Percentiles rank a stretch among this genome's conserved stretches.
Conservation (phyloP, 2,329 filamentous ascomycete genomes). For the Macroventuria anomochaeta region DNA sequence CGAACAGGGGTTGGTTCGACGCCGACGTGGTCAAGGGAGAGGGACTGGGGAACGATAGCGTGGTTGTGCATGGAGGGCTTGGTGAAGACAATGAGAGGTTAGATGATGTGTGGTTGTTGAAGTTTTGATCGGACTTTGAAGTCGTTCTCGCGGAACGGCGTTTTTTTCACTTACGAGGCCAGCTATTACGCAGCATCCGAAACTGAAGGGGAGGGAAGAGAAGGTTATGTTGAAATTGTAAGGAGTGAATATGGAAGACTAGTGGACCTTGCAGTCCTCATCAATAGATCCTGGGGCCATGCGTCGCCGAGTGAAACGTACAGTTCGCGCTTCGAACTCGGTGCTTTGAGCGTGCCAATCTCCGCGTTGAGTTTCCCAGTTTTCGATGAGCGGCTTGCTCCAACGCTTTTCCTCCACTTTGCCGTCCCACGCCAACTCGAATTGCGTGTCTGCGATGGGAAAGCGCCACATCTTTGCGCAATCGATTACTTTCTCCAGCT, state of each 20-base stretch:
- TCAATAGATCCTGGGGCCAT: neutral
- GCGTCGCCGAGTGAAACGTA: neutral
- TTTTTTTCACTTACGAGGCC: constrained; percentile 36
- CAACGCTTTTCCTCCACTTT: constrained; percentile 26
- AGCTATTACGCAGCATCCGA: constrained; percentile 27
- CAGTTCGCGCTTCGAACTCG: neutral
- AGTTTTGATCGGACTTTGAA: constrained; percentile 28
- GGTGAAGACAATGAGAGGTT: constrained; percentile 60
- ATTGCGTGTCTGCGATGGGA: constrained; percentile 15
- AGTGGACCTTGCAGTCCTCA: neutral
- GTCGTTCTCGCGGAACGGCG: constrained; percentile 12
- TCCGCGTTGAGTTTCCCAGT: neutral
- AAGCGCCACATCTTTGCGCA: constrained; percentile 43
- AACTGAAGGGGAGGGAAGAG: constrained; percentile 30
- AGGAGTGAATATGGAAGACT: too few relatives aligned
- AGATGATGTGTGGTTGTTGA: constrained; percentile 57
- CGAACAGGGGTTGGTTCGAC: constrained; percentile 61
- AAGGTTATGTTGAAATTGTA: constrained; percentile 1
- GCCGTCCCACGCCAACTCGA: constrained; percentile 34
- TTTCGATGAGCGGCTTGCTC: constrained; percentile 1
- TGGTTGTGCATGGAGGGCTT: constrained; percentile 60
- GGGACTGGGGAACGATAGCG: constrained; percentile 36
- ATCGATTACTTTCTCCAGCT: constrained; percentile 34
- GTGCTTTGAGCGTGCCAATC: neutral
- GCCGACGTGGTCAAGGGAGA: constrained; percentile 52